Evolutionary conservation across 2,329 filamentous ascomycete species (phyloP).

Genomic region (Cytospora piceicola): DNA sequence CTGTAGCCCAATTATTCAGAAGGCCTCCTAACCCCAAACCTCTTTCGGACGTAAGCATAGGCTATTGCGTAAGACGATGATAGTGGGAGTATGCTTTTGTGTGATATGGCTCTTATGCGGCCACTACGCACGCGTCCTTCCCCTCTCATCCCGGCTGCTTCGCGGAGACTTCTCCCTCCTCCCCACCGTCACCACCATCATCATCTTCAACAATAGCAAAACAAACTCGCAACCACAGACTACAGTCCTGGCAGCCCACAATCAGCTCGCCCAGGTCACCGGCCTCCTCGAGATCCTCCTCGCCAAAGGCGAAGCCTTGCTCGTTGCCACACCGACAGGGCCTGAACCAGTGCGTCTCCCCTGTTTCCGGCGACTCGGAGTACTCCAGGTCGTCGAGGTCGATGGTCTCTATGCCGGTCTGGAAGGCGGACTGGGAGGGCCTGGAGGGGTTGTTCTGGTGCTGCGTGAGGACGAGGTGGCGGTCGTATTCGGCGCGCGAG

Average conservation of each 20-base stretch:
- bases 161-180: slow-evolving; percentile 8
- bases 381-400: slow-evolving; percentile 67
- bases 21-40: neutral
- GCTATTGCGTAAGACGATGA: neutral
- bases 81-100: neutral
- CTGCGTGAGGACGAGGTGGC: slow-evolving; percentile 44
- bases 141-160: slow-evolving; percentile 15
- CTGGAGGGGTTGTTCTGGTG: slow-evolving; percentile 24
- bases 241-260: slow-evolving; percentile 69
- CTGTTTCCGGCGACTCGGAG: slow-evolving; percentile 45
- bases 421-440: slow-evolving; percentile 43
- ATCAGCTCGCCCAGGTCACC: slow-evolving; percentile 63
- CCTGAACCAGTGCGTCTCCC: slow-evolving; percentile 56
- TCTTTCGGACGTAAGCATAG: neutral
- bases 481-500: slow-evolving; percentile 59
- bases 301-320: slow-evolving; percentile 61
- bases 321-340: slow-evolving; percentile 67
- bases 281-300: slow-evolving; percentile 63
- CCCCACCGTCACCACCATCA: slow-evolving; percentile 10
- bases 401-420: slow-evolving; percentile 64
- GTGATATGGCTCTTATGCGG: neutral
- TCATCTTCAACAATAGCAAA: slow-evolving; percentile 59
- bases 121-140: neutral
- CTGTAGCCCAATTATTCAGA: neutral
- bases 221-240: slow-evolving; percentile 66